Evolutionary conservation across 208 protist species (phyloP).

Genomic region (Wallacemonas collosoma): DNA sequence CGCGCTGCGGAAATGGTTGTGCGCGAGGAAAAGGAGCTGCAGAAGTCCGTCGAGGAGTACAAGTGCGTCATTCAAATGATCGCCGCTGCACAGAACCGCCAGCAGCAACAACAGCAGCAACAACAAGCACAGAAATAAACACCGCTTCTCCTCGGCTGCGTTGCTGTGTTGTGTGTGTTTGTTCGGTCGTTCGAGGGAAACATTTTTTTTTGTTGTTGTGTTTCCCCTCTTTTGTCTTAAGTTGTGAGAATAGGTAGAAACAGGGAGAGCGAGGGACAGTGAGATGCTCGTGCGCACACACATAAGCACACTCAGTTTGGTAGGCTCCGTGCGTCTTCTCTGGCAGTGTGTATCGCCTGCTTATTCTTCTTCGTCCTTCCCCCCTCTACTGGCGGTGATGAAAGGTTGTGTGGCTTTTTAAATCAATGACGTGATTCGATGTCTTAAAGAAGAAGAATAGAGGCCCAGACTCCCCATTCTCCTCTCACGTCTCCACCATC

Average conservation of each 20-base stretch:
- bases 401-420: too few relatives aligned
- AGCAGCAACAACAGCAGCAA: constrained; percentile 29
- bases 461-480: too few relatives aligned
- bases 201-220: too few relatives aligned
- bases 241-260: neutral
- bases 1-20: constrained; percentile 64
- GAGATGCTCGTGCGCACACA: neutral
- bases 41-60: constrained; percentile 66
- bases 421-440: too few relatives aligned
- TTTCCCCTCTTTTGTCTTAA: too few relatives aligned
- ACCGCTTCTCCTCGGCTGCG: neutral
- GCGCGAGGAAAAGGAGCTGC: constrained; percentile 80
- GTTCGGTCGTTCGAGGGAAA: neutral
- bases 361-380: too few relatives aligned
- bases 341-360: too few relatives aligned
- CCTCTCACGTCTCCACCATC: too few relatives aligned
- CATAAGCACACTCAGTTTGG: constrained; percentile 2
- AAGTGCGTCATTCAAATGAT: constrained; percentile 55
- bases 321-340: neutral
- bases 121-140: constrained; percentile 4
- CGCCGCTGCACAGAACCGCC: constrained; percentile 34
- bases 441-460: too few relatives aligned
- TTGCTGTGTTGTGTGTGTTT: constrained; percentile 4
- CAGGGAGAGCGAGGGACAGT: neutral
- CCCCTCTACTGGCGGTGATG: too few relatives aligned